phyloP scores from a whole-genome alignment of 768 basidiomycete species.

The Pisolithus microcarpus region DNA sequence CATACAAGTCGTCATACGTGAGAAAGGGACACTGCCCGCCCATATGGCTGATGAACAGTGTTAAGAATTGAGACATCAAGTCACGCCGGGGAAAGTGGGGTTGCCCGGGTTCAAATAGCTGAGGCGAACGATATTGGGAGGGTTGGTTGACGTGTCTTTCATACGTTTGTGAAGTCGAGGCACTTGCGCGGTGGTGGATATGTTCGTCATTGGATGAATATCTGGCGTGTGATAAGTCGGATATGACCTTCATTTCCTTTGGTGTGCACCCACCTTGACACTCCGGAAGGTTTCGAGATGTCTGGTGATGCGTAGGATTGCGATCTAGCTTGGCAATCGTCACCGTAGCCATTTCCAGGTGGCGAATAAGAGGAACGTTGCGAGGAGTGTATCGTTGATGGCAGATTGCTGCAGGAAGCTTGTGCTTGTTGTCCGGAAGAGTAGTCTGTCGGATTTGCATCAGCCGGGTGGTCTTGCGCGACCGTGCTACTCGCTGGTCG shows the following conservation, averaged over 20 bases:
- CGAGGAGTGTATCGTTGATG: constrained; percentile 7
- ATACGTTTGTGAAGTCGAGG: constrained; percentile 14
- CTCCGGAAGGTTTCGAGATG: neutral
- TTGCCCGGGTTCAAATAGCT: constrained; percentile 60
- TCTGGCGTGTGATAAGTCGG: neutral
- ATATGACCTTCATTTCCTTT: neutral
- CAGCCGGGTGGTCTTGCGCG: constrained; percentile 11
- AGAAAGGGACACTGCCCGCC: constrained; percentile 64
- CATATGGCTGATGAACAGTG: constrained; percentile 63
- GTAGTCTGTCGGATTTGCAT: constrained; percentile 9
- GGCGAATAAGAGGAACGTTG: constrained; percentile 28
- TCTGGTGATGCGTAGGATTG: constrained; percentile 15
- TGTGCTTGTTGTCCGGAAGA: constrained; percentile 1
- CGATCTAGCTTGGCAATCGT: constrained; percentile 17
- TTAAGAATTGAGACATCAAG: constrained; percentile 67
- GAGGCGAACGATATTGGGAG: constrained; percentile 14
- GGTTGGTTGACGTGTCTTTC: constrained; percentile 16
- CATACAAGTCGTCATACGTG: constrained; percentile 56
- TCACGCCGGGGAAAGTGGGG: constrained; percentile 56
- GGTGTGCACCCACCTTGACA: neutral
- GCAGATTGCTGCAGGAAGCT: neutral
- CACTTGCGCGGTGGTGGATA: constrained; percentile 10
- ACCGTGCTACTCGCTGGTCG: constrained; percentile 14
- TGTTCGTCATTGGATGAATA: constrained; percentile 6
- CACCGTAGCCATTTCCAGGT: constrained; percentile 9